Conservation (phyloP, 768 basidiomycete species). For the Phanerochaete sordida region DNA sequence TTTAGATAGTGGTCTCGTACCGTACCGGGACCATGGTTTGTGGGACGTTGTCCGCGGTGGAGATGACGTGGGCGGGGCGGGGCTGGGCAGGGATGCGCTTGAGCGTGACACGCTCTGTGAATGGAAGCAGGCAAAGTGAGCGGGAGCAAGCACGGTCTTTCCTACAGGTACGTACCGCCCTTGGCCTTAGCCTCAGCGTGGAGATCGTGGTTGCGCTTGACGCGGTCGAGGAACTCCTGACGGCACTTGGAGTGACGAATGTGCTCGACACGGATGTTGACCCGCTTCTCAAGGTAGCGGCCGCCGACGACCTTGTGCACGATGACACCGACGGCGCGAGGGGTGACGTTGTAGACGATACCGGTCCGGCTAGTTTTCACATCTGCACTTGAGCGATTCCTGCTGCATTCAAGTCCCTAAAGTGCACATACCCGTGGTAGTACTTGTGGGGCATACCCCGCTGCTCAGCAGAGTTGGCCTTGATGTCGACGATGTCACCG, state of each 20-base stretch:
- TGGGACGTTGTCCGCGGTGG: constrained; percentile 69
- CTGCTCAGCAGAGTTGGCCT: constrained; percentile 98
- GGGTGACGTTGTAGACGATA: constrained; percentile 97
- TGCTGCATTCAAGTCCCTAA: neutral
- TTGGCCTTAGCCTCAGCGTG: constrained; percentile 90
- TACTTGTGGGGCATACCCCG: constrained; percentile 99
- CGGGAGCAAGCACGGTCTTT: neutral
- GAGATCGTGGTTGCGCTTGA: constrained; percentile 97
- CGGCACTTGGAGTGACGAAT: constrained; percentile 97
- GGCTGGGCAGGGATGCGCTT: constrained; percentile 86
- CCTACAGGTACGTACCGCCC: constrained; percentile 47
- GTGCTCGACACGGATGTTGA: constrained; percentile 99
- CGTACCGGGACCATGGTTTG: constrained; percentile 90
- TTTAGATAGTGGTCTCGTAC: constrained; percentile 96
- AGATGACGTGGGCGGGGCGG: constrained; percentile 74
- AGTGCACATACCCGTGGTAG: constrained; percentile 82
- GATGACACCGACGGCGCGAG: constrained; percentile 92
- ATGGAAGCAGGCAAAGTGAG: neutral
- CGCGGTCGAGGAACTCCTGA: constrained; percentile 95
- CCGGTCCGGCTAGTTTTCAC: constrained; percentile 76
- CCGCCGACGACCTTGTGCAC: constrained; percentile 98
- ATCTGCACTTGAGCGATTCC: neutral
- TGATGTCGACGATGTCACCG: constrained; percentile 99
- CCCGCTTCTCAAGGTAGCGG: constrained; percentile 98
- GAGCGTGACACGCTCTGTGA: constrained; percentile 71